Evolutionary conservation across 345 rosid species (phyloP), one percentile per base, ranked within the genome.

Genomic region (Eucalyptus leucophloia): DNA sequence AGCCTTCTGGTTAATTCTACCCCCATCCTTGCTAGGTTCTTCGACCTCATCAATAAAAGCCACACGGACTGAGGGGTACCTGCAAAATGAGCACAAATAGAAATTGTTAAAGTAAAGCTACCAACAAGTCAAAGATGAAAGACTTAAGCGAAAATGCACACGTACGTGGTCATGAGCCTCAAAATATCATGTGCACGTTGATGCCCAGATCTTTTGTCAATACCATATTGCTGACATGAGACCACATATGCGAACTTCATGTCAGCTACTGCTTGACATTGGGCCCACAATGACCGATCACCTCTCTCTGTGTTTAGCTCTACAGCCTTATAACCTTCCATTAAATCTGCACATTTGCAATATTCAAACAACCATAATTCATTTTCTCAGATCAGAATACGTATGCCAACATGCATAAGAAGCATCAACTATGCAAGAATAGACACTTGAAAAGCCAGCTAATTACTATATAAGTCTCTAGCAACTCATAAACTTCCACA

Each of bases 41-140:
- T 98, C 99, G 16, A 98, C 97, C 94, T 98, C 99, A 88, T 98
- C 99, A 90, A 98, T 97, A 90, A 97, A 98, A 44, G 99, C 99
- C 72, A 98, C 99, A 54, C 99, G 99, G 87, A 98, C 97, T 23
- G 99, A 98, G n/a, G 98, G 99, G 91, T 98, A 96, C 88, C 99
- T 98, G 94, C 91, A 93, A 90, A 86, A 77, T 32, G 88, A 45
- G 89, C 89, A 89, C 81, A 82, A 87, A 30, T 42, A 87, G 69
- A 87, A 49, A 80, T 90, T 67, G 87, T 83, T 90, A 80, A 86
- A 77, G 15, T 88, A 87, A 26, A 23, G 83, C 23, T 12, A 42
- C 23, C 2, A 13, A 69, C 51, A 10, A n/a, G 40, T 49, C 19
- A 90, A 86, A 42, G 87, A 56, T 53, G 86, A 40, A 44, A 58